Conservation (phyloP, 257 asterid genomes). For the Euphrasia confusa region DNA sequence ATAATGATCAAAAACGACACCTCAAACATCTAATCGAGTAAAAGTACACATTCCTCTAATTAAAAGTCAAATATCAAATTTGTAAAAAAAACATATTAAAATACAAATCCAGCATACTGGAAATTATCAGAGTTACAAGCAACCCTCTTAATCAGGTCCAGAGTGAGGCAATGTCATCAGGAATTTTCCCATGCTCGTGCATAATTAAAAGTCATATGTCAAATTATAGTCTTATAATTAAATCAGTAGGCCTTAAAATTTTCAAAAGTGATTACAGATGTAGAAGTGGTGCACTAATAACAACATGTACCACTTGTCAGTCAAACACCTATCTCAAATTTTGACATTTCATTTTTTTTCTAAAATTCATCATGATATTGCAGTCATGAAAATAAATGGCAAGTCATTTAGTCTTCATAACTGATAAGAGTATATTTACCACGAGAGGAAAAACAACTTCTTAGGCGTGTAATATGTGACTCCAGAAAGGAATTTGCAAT, state of each 20-base stretch:
- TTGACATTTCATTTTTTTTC: neutral
- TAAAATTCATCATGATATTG: neutral
- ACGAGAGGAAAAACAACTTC: neutral
- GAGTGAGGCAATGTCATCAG: neutral
- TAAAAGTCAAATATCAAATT: slow-evolving; percentile 4
- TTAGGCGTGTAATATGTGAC: neutral
- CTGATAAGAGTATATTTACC: neutral
- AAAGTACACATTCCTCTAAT: neutral
- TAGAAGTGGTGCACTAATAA: neutral
- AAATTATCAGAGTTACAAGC: neutral
- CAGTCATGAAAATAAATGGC: slow-evolving; percentile 3
- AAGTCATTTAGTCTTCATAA: neutral
- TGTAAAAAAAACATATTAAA: neutral
- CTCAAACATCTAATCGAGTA: neutral
- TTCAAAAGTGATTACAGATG: neutral
- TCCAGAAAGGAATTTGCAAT: slow-evolving; percentile 17
- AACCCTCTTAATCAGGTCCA: neutral
- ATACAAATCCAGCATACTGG: neutral
- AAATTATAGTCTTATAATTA: neutral
- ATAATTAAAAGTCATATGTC: neutral
- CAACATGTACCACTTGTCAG: neutral
- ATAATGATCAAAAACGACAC: slow-evolving; percentile 4
- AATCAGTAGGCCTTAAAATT: neutral
- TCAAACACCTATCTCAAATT: neutral
- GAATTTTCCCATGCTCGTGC: neutral